Percentiles rank a stretch among this genome's conserved stretches.
phyloP scores from a whole-genome alignment of 1,284 basidiomycete species.

The Cryptococcus neoformans region DNA sequence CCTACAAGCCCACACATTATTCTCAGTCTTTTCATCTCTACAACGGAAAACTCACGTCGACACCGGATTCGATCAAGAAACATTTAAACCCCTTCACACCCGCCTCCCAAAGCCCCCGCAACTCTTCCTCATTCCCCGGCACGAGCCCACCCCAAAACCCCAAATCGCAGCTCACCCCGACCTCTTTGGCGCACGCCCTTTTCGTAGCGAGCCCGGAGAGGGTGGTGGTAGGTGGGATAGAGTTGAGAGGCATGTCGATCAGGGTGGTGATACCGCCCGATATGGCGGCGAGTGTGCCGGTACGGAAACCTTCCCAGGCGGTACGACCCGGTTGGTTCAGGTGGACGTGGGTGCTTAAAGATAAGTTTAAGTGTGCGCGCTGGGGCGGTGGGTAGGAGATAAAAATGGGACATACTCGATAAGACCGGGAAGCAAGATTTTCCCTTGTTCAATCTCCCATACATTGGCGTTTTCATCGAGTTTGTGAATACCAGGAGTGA shows the following conservation, averaged over 20 bases:
- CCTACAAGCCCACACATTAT: too few relatives aligned
- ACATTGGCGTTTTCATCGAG: slow-evolving; percentile 2
- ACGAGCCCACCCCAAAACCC: slow-evolving; percentile 95
- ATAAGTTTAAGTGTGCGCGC: too few relatives aligned
- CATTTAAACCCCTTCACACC: slow-evolving; percentile 95
- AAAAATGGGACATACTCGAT: too few relatives aligned
- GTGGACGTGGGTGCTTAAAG: slow-evolving; percentile 88
- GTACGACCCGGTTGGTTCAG: slow-evolving; percentile 78
- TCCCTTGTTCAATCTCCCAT: slow-evolving; percentile 7
- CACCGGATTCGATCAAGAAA: slow-evolving; percentile 89
- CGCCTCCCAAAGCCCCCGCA: slow-evolving; percentile 55
- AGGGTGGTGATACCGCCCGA: slow-evolving; percentile 88
- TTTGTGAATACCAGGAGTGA: slow-evolving; percentile 40
- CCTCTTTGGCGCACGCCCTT: slow-evolving; percentile 57
- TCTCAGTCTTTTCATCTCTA: neutral
- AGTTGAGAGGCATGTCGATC: slow-evolving; percentile 94
- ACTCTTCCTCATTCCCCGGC: slow-evolving; percentile 66
- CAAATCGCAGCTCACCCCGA: slow-evolving; percentile 64
- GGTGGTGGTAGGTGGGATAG: slow-evolving; percentile 89
- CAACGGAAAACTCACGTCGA: slow-evolving; percentile 60
- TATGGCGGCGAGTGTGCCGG: slow-evolving; percentile 80
- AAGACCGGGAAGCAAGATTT: slow-evolving; percentile 64
- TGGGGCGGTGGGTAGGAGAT: too few relatives aligned
- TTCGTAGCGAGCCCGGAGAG: slow-evolving; percentile 69
- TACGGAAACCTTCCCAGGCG: slow-evolving; percentile 89